Evolutionary conservation across 164 flowering plant species (phyloP).

Genomic region (Amborella trichopoda): DNA sequence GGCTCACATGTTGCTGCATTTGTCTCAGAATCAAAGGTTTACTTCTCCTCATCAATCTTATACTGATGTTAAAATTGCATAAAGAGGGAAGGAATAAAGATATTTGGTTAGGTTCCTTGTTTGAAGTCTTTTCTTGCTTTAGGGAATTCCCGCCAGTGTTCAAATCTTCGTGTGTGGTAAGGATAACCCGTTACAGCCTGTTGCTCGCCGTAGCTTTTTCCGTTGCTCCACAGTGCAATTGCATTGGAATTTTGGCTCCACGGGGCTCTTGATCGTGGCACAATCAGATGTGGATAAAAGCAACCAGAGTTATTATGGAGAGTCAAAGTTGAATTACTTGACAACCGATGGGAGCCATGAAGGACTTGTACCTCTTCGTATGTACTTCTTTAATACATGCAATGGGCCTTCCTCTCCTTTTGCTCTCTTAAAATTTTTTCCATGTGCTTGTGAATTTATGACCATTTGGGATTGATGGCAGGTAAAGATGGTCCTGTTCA

Average conservation of each 20-base stretch:
- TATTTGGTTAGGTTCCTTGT: no score
- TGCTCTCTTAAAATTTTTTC: no score
- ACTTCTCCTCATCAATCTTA: no score
- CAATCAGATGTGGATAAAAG: conserved; percentile 98
- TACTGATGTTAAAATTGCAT: no score
- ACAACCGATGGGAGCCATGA: conserved; percentile 83
- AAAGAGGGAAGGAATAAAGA: no score
- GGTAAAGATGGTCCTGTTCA: conserved; percentile 98
- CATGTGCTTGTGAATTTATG: conserved; percentile 6
- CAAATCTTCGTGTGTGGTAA: conserved; percentile 70
- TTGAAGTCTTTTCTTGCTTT: conserved; percentile 4
- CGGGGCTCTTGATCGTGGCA: conserved; percentile 74
- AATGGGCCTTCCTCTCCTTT: no score
- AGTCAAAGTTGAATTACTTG: conserved; percentile 83
- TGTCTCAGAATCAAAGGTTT: conserved; percentile 89
- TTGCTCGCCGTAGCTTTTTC: conserved; percentile 89
- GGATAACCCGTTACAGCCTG: conserved; percentile 56
- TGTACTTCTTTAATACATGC: conserved; percentile 16
- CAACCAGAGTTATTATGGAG: conserved; percentile 99
- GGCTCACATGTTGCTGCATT: conserved; percentile 80
- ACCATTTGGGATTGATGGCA: conserved; percentile 23
- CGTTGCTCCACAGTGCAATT: conserved; percentile 82
- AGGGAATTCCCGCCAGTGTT: conserved; percentile 96
- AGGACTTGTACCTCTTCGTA: conserved; percentile 92
- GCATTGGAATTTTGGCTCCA: conserved; percentile 79